Evolutionary conservation across 768 basidiomycete species (phyloP).

Genomic region (Lactarius akahatsu): DNA sequence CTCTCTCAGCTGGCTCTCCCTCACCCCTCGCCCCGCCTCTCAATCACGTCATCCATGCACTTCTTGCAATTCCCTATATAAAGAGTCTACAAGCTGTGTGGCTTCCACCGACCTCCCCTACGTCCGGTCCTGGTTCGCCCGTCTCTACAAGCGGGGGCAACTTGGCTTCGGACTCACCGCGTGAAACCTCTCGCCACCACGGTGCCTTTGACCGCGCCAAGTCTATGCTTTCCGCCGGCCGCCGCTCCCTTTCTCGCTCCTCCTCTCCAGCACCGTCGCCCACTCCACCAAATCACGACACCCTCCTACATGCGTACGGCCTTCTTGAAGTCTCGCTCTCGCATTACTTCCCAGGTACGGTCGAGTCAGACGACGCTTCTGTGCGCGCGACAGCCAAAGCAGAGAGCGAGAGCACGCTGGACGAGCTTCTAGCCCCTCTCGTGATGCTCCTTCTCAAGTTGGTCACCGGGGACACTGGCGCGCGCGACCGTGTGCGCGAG

Average conservation of each 20-base stretch:
- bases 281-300: conserved; percentile 42
- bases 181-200: conserved; percentile 30
- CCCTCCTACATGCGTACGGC: conserved; percentile 63
- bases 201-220: conserved; percentile 55
- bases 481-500: conserved; percentile 56
- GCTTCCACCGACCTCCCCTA: conserved; percentile 50
- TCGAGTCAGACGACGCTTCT: conserved; percentile 61
- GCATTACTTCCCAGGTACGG: conserved; percentile 65
- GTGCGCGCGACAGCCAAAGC: conserved; percentile 53
- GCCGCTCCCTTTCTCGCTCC: conserved; percentile 41
- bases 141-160: conserved; percentile 27
- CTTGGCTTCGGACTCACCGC: conserved; percentile 21
- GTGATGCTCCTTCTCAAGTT: conserved; percentile 72
- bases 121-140: conserved; percentile 37
- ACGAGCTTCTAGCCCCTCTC: conserved; percentile 77
- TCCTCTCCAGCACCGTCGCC: conserved; percentile 46
- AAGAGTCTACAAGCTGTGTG: conserved; percentile 56
- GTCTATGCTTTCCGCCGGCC: conserved; percentile 52
- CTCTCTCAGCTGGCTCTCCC: conserved; percentile 59
- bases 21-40: conserved; percentile 71
- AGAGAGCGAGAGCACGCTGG: conserved; percentile 60
- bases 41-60: conserved; percentile 74
- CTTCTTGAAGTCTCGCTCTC: conserved; percentile 58
- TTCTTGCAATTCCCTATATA: conserved; percentile 75
- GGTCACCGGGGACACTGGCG: conserved; percentile 60